Conservation (phyloP, 2,329 filamentous ascomycete species). For the Aaosphaeria arxii region DNA sequence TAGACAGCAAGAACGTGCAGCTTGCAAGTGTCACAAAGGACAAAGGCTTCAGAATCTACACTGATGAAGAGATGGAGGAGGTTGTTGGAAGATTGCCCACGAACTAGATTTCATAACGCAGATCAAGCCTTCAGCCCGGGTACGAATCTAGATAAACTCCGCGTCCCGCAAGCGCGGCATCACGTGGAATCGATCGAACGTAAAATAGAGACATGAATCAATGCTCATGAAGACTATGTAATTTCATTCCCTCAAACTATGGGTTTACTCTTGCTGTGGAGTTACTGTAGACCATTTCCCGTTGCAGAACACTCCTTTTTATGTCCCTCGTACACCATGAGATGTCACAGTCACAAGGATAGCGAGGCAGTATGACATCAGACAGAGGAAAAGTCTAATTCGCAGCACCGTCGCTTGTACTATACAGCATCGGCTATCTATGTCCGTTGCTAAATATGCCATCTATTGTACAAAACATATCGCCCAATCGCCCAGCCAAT, state of each 20-base stretch:
- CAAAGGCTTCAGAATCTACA: slow-evolving; percentile 97
- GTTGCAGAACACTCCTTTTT: too few species aligned
- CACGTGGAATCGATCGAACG: too few species aligned
- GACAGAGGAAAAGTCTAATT: slow-evolving; percentile 28
- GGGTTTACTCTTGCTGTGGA: too few species aligned
- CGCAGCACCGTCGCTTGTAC: slow-evolving; percentile 12
- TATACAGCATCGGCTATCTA: slow-evolving; percentile 23
- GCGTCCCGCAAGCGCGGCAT: slow-evolving; percentile 3
- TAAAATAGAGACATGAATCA: too few species aligned
- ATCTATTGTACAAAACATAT: background rate
- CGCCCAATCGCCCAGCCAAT: background rate
- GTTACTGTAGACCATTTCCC: too few species aligned
- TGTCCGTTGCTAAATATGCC: background rate
- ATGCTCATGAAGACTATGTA: too few species aligned
- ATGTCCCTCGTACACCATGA: too few species aligned
- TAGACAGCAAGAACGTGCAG: slow-evolving; percentile 98
- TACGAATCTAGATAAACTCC: background rate
- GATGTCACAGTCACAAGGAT: too few species aligned
- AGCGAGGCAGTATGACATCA: too few species aligned
- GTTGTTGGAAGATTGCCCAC: slow-evolving; percentile 76
- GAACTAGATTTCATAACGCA: slow-evolving; percentile 33
- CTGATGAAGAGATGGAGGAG: slow-evolving; percentile 91
- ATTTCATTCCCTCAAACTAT: too few species aligned
- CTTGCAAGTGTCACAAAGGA: slow-evolving; percentile 96
- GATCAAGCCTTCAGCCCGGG: background rate